phyloP scores from a whole-genome alignment of 345 rosid genomes.

The Salix caprea region DNA sequence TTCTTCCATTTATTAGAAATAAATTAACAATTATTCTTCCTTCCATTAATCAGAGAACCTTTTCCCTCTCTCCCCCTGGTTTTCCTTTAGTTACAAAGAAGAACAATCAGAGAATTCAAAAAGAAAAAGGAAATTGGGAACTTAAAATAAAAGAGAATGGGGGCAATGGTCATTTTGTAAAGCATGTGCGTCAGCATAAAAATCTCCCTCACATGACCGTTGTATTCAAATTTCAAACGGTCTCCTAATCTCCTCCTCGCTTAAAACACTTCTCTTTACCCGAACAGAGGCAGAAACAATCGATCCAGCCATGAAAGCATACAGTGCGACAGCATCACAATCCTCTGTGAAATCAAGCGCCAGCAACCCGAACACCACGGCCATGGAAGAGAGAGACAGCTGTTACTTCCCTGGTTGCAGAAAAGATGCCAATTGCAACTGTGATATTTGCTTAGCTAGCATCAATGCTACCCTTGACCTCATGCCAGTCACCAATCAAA shows the following conservation, averaged over 20 bases:
- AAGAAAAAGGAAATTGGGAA: neutral
- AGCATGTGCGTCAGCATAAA: neutral
- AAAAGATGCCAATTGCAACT: constrained; percentile 79
- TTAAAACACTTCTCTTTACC: neutral
- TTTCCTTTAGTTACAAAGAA: neutral
- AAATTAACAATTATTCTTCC: too few species aligned
- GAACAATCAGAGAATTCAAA: neutral
- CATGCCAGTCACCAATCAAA: constrained; percentile 65
- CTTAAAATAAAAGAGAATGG: neutral
- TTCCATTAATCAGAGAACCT: too few species aligned
- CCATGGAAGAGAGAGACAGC: constrained; percentile 50
- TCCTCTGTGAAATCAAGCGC: constrained; percentile 38
- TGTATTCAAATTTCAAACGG: constrained; percentile 43
- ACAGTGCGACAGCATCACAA: constrained; percentile 1
- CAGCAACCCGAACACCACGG: neutral
- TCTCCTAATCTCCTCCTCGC: neutral
- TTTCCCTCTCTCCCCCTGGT: too few species aligned
- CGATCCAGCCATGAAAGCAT: constrained; percentile 36
- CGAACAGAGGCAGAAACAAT: neutral
- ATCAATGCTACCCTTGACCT: constrained; percentile 89
- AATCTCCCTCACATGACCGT: constrained; percentile 33
- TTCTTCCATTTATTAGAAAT: too few species aligned
- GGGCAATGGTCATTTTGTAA: neutral
- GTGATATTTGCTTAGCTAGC: constrained; percentile 77
- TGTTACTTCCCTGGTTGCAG: constrained; percentile 83